Evolutionary conservation across 306 rosid genomes (phyloP), one percentile per base, ranked within the genome.

Genomic region (Fragaria iinumae): DNA sequence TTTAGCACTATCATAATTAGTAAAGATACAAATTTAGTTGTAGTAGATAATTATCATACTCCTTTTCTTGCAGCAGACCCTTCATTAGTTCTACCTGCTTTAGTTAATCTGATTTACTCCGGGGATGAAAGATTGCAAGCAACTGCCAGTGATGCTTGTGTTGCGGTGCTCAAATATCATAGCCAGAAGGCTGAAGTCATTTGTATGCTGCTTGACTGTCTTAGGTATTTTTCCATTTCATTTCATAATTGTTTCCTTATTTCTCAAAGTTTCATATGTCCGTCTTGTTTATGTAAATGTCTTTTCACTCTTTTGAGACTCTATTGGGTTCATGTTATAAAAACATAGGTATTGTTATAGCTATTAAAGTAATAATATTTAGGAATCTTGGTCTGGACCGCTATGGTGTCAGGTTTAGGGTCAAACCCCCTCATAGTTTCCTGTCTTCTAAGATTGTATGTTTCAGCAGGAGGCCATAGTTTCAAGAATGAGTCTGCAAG

Each of bases 41-140:
- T 77, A 71, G 72, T 80, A 73, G 71, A 76, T 60, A 75, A 52
- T 80, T 78, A 47, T 2, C 66, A 6, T 25, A 5, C 71, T 71
- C 10, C 76, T 81, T 67, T 53, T 83, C 80, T 70, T 86, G 91
- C 95, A 94, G 91, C 95, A 94, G 98, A 90, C 49, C 98, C 96
- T 34, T 88, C 86, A 11, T 62, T 90, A 71, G 80, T 88, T 85
- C 81, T 94, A 83, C 86, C 91, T 55, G 84, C 90, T 79, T 77
- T 92, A 78, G 86, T 90, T 79, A 83, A 36, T 77, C 90, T 88
- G 67, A 81, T 94, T 79, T 86, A 76, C 80, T 92, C 92, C 32
- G 34, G 69, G 56, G 82, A 83, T 84, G 89, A 84, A 83, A 80
- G 81, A 67, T 64, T 85, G 66, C 88, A 85, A 84, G 86, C 92